These are phyloP conservation scores for Zychaea mexicana DNA, from an alignment of 371 early-diverging fungal species.

Conservation along the genomic window DNA sequence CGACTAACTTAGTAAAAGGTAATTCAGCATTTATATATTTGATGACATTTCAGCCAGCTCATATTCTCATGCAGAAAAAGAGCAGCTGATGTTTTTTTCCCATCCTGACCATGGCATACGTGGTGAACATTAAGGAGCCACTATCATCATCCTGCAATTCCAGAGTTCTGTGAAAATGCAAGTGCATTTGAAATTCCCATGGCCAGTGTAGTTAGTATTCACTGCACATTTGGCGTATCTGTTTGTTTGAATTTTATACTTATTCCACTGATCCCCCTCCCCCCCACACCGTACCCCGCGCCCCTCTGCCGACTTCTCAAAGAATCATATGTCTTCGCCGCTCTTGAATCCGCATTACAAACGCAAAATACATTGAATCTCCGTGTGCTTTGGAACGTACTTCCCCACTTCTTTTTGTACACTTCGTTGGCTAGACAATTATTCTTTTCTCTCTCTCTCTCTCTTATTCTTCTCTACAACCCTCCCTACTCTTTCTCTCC, in stretches of 20 bases:
- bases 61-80: neutral
- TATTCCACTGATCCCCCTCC: neutral
- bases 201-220: neutral
- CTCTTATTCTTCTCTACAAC: neutral
- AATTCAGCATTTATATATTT: neutral
- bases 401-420: neutral
- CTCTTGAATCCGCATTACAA: neutral
- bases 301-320: neutral
- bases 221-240: neutral
- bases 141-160: no score
- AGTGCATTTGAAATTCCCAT: conserved; percentile 3
- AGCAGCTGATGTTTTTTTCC: neutral
- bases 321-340: neutral
- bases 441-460: neutral
- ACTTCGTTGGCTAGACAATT: neutral
- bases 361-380: conserved; percentile 1
- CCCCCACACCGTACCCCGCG: neutral
- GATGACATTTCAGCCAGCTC: neutral
- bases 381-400: neutral
- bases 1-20: no score
- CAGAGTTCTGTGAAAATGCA: neutral
- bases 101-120: neutral
- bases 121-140: no score
- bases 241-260: neutral
- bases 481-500: neutral